These are phyloP conservation scores for Vitis hybrid DNA, from an alignment of 177 flowering plant genomes.

Conservation along the genomic window DNA sequence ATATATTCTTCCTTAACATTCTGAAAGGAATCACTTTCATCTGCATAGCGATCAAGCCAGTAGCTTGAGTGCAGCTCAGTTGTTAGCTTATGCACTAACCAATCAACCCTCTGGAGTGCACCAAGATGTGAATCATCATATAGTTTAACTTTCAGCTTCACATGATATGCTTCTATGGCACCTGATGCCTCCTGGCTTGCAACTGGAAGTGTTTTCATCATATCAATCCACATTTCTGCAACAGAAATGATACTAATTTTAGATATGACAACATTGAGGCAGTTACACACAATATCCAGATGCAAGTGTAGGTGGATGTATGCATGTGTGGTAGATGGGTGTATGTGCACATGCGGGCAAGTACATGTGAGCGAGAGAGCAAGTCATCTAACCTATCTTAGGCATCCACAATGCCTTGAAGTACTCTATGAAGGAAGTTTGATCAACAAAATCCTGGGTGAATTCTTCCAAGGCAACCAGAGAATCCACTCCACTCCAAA, in stretches of 20 bases:
- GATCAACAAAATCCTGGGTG: constrained; percentile 83
- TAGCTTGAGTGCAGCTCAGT: constrained; percentile 90
- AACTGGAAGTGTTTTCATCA: constrained; percentile 72
- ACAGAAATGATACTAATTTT: constrained; percentile 6
- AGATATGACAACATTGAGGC: background rate
- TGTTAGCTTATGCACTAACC: constrained; percentile 93
- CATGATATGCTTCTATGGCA: constrained; percentile 93
- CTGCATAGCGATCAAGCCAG: constrained; percentile 95
- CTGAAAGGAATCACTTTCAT: constrained; percentile 84
- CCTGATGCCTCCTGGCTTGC: constrained; percentile 94
- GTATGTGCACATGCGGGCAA: background rate
- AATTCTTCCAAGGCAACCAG: constrained; percentile 53
- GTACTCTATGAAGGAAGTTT: constrained; percentile 77
- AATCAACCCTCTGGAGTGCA: constrained; percentile 88
- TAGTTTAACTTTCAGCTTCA: constrained; percentile 77
- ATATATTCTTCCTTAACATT: constrained; percentile 86
- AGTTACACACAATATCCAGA: background rate
- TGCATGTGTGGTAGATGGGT: background rate
- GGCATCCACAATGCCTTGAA: constrained; percentile 89
- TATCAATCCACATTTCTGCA: constrained; percentile 90
- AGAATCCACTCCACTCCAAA: constrained; percentile 67
- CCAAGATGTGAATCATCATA: constrained; percentile 94
- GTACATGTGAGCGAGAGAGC: constrained; percentile 5
- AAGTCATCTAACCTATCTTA: constrained; percentile 67
- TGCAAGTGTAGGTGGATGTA: background rate